phyloP scores from a whole-genome alignment of 768 basidiomycete genomes.

The Mycena rebaudengoi region DNA sequence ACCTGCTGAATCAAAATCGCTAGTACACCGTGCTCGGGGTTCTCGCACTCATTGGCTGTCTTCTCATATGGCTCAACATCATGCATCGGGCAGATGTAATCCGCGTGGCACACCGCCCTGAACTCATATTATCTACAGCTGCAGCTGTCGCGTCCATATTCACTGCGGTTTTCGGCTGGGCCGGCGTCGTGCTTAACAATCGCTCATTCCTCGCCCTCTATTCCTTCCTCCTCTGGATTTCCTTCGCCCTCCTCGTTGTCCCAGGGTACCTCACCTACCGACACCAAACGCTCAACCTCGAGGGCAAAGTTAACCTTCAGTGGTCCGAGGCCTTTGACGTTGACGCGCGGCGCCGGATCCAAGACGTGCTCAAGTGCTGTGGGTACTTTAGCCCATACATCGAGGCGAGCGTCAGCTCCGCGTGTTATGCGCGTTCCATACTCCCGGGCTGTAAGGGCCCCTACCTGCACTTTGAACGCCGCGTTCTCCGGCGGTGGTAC shows the following conservation, averaged over 20 bases:
- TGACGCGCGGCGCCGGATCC: conserved; percentile 67
- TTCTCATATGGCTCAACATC: conserved; percentile 21
- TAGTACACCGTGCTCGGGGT: conserved; percentile 12
- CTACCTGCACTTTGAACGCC: conserved; percentile 65
- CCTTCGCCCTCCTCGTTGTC: conserved; percentile 73
- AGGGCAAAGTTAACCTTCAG: conserved; percentile 80
- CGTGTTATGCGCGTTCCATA: conserved; percentile 74
- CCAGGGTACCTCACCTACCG: conserved; percentile 87
- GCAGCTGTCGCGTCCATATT: conserved; percentile 42
- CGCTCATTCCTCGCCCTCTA: conserved; percentile 77
- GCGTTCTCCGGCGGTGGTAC: conserved; percentile 69
- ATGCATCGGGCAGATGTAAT: conserved; percentile 28
- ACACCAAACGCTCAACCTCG: conserved; percentile 62
- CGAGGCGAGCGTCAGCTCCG: conserved; percentile 77
- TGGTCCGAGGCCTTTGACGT: conserved; percentile 73
- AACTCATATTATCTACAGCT: conserved; percentile 45
- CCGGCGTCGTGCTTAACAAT: conserved; percentile 35
- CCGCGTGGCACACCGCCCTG: conserved; percentile 42
- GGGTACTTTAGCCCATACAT: conserved; percentile 84
- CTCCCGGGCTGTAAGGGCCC: conserved; percentile 79
- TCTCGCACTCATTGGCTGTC: not conserved
- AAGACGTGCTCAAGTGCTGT: conserved; percentile 79
- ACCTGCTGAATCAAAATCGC: not conserved
- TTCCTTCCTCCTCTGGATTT: conserved; percentile 80
- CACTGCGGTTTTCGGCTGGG: conserved; percentile 39